These are phyloP conservation scores for Nepenthes alata DNA, from an alignment of 179 eudicot species.

Conservation along the genomic window DNA sequence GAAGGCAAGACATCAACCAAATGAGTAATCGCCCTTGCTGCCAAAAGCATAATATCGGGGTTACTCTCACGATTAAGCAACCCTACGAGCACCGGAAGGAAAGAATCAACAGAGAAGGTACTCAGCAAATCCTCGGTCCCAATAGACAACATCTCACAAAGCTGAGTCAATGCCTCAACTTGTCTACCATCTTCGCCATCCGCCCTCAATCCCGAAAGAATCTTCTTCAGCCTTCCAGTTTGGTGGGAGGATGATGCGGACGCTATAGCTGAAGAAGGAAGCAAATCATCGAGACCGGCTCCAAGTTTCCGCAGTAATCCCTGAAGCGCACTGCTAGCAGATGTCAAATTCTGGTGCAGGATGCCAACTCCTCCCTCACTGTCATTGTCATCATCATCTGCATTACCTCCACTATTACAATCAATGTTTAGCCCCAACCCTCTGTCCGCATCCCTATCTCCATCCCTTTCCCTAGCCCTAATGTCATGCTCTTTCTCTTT, in stretches of 20 bases:
- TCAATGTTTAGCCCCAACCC: constrained; percentile 44
- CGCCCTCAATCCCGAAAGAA: constrained; percentile 67
- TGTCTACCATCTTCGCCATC: constrained; percentile 96
- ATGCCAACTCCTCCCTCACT: constrained; percentile 65
- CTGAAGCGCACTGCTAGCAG: constrained; percentile 94
- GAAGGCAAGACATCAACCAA: constrained; percentile 84
- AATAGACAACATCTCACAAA: constrained; percentile 86
- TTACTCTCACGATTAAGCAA: constrained; percentile 81
- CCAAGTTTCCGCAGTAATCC: constrained; percentile 85
- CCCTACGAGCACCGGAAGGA: constrained; percentile 85
- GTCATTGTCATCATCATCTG: constrained; percentile 43
- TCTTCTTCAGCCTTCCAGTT: constrained; percentile 80
- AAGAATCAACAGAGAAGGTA: constrained; percentile 76
- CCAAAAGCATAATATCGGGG: constrained; percentile 98
- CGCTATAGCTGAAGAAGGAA: constrained; percentile 73
- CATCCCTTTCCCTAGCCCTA: constrained; percentile 43
- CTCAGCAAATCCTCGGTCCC: constrained; percentile 88
- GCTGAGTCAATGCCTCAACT: constrained; percentile 87
- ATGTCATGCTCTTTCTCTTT: constrained; percentile 77
- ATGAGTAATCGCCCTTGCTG: constrained; percentile 86
- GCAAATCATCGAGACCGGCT: constrained; percentile 86
- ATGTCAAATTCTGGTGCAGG: constrained; percentile 75
- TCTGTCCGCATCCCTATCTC: constrained; percentile 32
- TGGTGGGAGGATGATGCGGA: constrained; percentile 81
- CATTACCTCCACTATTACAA: constrained; percentile 22